Evolutionary conservation across 2,329 filamentous ascomycete genomes (phyloP), one percentile per base, ranked within the genome.

Genomic region (Stagonosporopsis vannaccii): DNA sequence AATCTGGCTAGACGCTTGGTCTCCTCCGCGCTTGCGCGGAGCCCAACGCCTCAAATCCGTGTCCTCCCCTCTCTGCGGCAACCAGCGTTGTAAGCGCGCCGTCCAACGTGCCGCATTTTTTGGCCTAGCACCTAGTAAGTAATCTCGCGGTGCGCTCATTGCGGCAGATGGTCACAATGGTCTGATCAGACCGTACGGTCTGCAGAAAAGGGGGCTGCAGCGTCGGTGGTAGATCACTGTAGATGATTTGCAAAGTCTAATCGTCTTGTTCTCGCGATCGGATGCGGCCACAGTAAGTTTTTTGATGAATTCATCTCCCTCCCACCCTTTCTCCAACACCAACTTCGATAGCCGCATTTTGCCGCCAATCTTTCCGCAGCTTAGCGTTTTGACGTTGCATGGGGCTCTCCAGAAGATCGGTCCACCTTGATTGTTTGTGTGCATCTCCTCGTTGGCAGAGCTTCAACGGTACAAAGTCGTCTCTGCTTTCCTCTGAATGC

Each of bases 1-100:
- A 51, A 25, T 30, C 23, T 51, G 19, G 36, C 36, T 17, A 51
- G 36, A 36, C 47, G 37, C 39, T 51, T 51, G 15, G 47, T 51
- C 23, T 51, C 47, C 15, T 51, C 37, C 15, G 42, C 20, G 15
- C 23, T 35, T 51, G 20, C 4, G 25, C 35, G 39, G 20, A 22
- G 39, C 19, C 39, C 33, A 19, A 51, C 37, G 47, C 47, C 11
- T 28, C 28, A 30, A 26, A 20, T 41, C 22, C 25, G 28, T 51
- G 35, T 19, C 35, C 13, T n/a, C 20, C 35, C 39, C 28, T 51
- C 26, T 40, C 42, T 25, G 36, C 47, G 30, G 23, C 20, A 39
- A 36, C 20, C n/a, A 43, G 35, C 30, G 30, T 35, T 17, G 37
- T 33, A 42, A 51, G 36, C 36, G 32, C 37, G 22, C 13, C 15